Evolutionary conservation across 2,329 filamentous ascomycete species (phyloP).

Genomic region (Lachnellula willkommii): DNA sequence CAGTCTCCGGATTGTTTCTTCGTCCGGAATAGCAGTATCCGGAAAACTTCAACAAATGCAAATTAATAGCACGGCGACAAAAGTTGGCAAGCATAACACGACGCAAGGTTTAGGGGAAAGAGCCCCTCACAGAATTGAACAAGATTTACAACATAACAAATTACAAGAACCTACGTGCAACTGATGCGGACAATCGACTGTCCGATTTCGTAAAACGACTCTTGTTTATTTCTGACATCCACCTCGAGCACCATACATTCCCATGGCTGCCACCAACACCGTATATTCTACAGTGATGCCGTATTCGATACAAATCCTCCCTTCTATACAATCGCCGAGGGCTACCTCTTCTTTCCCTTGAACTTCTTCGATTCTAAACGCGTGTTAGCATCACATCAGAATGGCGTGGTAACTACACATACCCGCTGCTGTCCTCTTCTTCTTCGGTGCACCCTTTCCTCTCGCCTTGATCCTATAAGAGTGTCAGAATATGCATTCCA

Average conservation of each 20-base stretch:
- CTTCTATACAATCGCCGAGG: conserved; percentile 9
- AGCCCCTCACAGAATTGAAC: too few species aligned
- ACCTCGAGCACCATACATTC: conserved; percentile 8
- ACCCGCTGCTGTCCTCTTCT: conserved; percentile 62
- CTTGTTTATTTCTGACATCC: conserved; percentile 8
- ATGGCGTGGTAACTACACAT: conserved; percentile 14
- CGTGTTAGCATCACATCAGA: conserved; percentile 8
- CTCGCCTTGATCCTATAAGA: conserved; percentile 62
- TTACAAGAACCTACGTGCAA: neutral
- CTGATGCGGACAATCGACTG: conserved; percentile 4
- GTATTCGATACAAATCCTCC: conserved; percentile 20
- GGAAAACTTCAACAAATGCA: neutral
- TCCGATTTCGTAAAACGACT: conserved; percentile 2
- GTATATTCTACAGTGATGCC: conserved; percentile 24
- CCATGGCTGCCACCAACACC: conserved; percentile 24
- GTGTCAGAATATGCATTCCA: conserved; percentile 12
- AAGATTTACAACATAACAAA: too few species aligned
- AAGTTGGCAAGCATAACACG: neutral
- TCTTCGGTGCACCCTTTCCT: conserved; percentile 86
- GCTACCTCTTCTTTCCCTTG: conserved; percentile 42
- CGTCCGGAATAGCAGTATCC: neutral
- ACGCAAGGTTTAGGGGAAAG: neutral
- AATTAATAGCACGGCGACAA: neutral
- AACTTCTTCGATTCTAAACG: conserved; percentile 40
- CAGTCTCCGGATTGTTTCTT: neutral